Evolutionary conservation across 768 basidiomycete genomes (phyloP).

Genomic region (Coprinellus aureogranulatus): DNA sequence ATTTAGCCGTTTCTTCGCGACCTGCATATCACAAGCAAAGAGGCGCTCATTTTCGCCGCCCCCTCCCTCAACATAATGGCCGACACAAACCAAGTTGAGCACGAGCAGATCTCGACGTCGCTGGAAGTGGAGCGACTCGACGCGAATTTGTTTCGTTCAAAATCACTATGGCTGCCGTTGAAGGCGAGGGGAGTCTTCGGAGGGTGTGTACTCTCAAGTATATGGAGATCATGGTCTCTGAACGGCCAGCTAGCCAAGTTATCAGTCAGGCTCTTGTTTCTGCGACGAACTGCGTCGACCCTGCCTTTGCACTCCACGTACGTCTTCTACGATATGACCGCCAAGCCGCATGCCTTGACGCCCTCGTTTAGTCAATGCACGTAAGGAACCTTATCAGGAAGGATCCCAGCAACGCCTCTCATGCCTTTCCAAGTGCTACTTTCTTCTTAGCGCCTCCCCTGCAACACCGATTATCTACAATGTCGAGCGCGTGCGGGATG

Average conservation of each 20-base stretch:
- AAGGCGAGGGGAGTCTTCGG: conserved; percentile 77
- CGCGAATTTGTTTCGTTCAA: conserved; percentile 74
- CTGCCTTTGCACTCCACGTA: conserved; percentile 69
- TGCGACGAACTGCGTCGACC: conserved; percentile 71
- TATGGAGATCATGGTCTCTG: neutral
- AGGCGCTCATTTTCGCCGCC: neutral
- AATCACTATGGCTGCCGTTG: conserved; percentile 62
- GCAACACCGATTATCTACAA: conserved; percentile 74
- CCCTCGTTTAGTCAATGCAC: conserved; percentile 58
- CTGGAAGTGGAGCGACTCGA: conserved; percentile 80
- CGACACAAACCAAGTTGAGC: conserved; percentile 52
- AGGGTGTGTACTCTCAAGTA: conserved; percentile 40
- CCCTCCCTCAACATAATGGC: conserved; percentile 3
- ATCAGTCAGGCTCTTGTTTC: conserved; percentile 84
- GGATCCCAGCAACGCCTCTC: conserved; percentile 1
- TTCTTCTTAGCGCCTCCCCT: conserved; percentile 71
- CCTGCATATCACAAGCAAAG: neutral
- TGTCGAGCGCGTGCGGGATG: conserved; percentile 73
- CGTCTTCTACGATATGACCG: no score
- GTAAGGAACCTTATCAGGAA: conserved; percentile 37
- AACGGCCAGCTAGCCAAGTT: conserved; percentile 50
- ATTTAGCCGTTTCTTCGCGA: neutral
- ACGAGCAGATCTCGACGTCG: conserved; percentile 66
- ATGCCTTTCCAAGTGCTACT: conserved; percentile 61
- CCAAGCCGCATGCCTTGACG: no score